phyloP scores from a whole-genome alignment of 306 rosid genomes.

The Abrus precatorius region DNA sequence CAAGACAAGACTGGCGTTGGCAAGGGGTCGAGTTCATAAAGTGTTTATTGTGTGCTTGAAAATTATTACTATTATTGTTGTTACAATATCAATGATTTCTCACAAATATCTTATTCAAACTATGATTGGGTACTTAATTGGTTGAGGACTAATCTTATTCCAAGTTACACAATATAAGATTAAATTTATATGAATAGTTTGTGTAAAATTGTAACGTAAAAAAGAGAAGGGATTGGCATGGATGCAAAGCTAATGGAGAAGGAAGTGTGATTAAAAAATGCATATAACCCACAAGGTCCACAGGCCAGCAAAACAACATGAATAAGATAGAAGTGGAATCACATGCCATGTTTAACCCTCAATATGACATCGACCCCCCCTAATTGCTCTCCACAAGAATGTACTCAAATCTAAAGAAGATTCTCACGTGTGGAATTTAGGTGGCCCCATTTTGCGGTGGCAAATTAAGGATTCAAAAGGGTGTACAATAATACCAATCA shows the following conservation, averaged over 20 bases:
- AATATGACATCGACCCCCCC: neutral
- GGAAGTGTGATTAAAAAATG: neutral
- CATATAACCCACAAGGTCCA: neutral
- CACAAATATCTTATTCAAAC: too few relatives aligned
- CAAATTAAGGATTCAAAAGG: neutral
- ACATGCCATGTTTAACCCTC: constrained; percentile 15
- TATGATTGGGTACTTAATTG: too few relatives aligned
- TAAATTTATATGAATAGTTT: too few relatives aligned
- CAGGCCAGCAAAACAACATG: neutral
- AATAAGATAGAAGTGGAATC: neutral
- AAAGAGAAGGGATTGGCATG: too few relatives aligned
- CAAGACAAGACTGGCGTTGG: too few relatives aligned
- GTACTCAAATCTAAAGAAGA: neutral
- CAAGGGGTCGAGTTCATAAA: too few relatives aligned
- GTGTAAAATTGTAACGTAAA: too few relatives aligned
- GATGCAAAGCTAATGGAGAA: neutral
- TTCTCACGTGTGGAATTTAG: constrained; percentile 34
- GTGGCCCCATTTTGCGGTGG: constrained; percentile 3
- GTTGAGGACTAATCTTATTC: too few relatives aligned
- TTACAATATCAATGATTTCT: too few relatives aligned
- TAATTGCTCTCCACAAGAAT: constrained; percentile 2
- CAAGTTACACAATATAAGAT: too few relatives aligned
- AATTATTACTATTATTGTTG: too few relatives aligned
- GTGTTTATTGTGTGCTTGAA: too few relatives aligned
- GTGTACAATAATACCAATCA: constrained; percentile 22